Conservation (phyloP, 305 asterid genomes). For the Fraxinus albicans region DNA sequence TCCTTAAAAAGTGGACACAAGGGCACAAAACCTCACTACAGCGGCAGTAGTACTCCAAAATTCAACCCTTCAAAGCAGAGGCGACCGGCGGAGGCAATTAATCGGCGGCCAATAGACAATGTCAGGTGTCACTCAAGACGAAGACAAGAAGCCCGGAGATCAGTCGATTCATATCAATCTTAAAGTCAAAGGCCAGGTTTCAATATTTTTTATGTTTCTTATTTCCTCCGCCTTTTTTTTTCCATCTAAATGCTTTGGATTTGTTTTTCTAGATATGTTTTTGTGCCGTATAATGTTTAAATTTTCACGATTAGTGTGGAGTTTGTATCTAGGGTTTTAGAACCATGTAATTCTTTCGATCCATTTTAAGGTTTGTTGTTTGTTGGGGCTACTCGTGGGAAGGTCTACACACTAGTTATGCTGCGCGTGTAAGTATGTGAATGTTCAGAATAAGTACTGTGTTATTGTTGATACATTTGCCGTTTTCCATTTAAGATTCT, state of each 20-base stretch:
- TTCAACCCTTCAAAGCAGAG: background rate
- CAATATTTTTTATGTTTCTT: background rate
- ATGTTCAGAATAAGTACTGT: background rate
- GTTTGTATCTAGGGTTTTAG: background rate
- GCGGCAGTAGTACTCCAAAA: background rate
- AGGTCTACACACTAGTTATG: background rate
- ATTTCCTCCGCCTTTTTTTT: background rate
- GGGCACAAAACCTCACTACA: background rate
- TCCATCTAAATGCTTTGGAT: background rate
- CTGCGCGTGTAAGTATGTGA: background rate
- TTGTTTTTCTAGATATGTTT: background rate
- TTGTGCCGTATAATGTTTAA: background rate
- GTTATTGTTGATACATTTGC: background rate
- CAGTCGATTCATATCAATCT: background rate
- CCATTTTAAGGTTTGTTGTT: background rate
- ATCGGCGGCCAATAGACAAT: background rate
- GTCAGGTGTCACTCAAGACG: background rate
- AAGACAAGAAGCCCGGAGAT: background rate
- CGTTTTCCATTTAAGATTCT: background rate
- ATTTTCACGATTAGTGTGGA: background rate
- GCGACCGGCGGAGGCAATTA: background rate
- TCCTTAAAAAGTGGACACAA: background rate
- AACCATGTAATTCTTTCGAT: background rate
- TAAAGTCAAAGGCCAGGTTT: slow-evolving; percentile 1
- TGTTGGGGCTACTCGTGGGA: background rate